Conservation (phyloP, 1,139 yeast species). For the Scheffersomyces titani region DNA sequence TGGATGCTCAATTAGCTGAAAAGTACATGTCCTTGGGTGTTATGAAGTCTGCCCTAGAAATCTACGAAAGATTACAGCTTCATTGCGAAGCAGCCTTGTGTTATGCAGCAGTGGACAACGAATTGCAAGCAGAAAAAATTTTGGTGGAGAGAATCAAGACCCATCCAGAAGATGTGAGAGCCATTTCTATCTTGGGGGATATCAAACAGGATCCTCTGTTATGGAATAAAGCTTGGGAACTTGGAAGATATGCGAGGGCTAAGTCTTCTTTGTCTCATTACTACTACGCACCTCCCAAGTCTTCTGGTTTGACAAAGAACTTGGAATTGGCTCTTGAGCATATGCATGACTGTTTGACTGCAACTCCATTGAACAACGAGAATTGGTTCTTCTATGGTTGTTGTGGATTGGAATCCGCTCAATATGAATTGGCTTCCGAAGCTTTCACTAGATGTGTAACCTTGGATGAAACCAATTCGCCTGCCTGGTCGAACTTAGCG, state of each 20-base stretch:
- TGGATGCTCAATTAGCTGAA: slow-evolving; percentile 84
- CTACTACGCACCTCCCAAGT: slow-evolving; percentile 65
- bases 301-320: slow-evolving; percentile 54
- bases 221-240: slow-evolving; percentile 88
- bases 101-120: slow-evolving; percentile 83
- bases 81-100: slow-evolving; percentile 88
- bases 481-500: slow-evolving; percentile 94
- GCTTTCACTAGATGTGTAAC: slow-evolving; percentile 93
- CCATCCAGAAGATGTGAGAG: slow-evolving; percentile 79
- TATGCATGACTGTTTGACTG: slow-evolving; percentile 70
- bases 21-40: slow-evolving; percentile 87
- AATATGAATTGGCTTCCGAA: slow-evolving; percentile 81
- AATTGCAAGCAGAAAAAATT: slow-evolving; percentile 61
- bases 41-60: slow-evolving; percentile 83
- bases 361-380: slow-evolving; percentile 75
- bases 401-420: slow-evolving; percentile 73
- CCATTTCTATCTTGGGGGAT: slow-evolving; percentile 85
- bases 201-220: slow-evolving; percentile 70
- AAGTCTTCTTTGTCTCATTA: slow-evolving; percentile 80
- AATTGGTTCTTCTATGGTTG: slow-evolving; percentile 96
- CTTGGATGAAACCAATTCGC: slow-evolving; percentile 77
- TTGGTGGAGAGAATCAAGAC: slow-evolving; percentile 53
- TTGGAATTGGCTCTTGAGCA: slow-evolving; percentile 60
- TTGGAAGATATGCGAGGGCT: slow-evolving; percentile 82
- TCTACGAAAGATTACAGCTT: slow-evolving; percentile 77